Conservation (phyloP, 805 yeast genomes). For the Trichomonascus vanleenenianus region DNA sequence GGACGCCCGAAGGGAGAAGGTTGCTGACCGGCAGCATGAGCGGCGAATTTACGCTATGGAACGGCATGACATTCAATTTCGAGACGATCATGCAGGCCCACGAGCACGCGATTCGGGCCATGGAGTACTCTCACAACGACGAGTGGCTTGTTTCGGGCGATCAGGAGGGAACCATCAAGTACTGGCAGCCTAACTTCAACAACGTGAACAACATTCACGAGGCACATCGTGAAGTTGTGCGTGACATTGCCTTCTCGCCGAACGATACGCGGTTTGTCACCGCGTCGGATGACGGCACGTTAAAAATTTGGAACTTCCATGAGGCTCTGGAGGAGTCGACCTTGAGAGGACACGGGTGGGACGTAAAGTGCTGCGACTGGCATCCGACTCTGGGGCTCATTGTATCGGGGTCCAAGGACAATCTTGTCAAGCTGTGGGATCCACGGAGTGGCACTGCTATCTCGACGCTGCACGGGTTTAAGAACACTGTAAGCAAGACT, state of each 20-base stretch:
- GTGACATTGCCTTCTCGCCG: slow-evolving; percentile 86
- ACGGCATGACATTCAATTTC: slow-evolving; percentile 88
- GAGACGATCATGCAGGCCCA: slow-evolving; percentile 99
- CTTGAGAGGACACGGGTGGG: slow-evolving; percentile 96
- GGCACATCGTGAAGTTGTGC: slow-evolving; percentile 73
- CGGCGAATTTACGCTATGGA: slow-evolving; percentile 97
- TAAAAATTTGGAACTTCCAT: slow-evolving; percentile 92
- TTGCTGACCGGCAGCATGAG: slow-evolving; percentile 81
- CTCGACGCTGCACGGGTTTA: slow-evolving; percentile 81
- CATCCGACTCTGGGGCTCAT: slow-evolving; percentile 81
- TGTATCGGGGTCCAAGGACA: slow-evolving; percentile 93
- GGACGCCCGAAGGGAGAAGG: slow-evolving; percentile 97
- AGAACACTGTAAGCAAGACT: slow-evolving; percentile 85
- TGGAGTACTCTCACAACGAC: slow-evolving; percentile 79
- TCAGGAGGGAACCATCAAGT: slow-evolving; percentile 83
- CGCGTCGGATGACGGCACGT: slow-evolving; percentile 82
- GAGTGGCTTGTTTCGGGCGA: slow-evolving; percentile 95
- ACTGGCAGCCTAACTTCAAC: slow-evolving; percentile 97
- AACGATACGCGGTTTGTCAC: slow-evolving; percentile 89
- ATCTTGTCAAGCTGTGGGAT: slow-evolving; percentile 90
- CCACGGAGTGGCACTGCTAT: slow-evolving; percentile 56
- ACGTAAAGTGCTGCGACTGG: slow-evolving; percentile 96
- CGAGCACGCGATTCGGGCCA: slow-evolving; percentile 75
- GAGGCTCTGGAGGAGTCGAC: slow-evolving; percentile 76
- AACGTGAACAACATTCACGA: slow-evolving; percentile 60